These are phyloP conservation scores for Immersiporthe knoxdaviesiana DNA, from an alignment of 2,329 filamentous ascomycete genomes.

Conservation along the genomic window DNA sequence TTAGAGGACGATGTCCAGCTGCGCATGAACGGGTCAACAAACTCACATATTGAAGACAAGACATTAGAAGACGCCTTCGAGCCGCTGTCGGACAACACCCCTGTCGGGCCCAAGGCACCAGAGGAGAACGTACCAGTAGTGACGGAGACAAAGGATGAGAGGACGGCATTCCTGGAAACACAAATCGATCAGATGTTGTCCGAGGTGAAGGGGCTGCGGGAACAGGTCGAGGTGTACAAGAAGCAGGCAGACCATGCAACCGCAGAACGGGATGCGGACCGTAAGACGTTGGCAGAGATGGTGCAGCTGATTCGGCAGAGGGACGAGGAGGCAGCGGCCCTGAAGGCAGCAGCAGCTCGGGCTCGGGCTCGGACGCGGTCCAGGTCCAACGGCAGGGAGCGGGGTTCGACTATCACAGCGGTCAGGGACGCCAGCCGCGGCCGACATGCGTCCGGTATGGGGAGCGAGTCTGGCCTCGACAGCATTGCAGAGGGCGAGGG, in stretches of 20 bases:
- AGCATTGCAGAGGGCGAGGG: slow-evolving; percentile 35
- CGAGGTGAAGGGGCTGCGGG: slow-evolving; percentile 80
- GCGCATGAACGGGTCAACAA: slow-evolving; percentile 45
- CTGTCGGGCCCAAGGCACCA: not conserved
- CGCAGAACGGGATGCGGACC: slow-evolving; percentile 70
- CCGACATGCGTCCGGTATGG: slow-evolving; percentile 27
- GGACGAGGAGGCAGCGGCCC: slow-evolving; percentile 61
- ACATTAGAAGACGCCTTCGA: slow-evolving; percentile 53
- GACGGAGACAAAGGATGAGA: slow-evolving; percentile 19
- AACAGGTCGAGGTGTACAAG: slow-evolving; percentile 78
- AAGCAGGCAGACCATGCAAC: slow-evolving; percentile 81
- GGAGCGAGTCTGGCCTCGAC: slow-evolving; percentile 32
- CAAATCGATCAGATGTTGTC: slow-evolving; percentile 75
- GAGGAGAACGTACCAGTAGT: slow-evolving; percentile 39
- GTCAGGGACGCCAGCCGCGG: slow-evolving; percentile 29
- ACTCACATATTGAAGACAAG: slow-evolving; percentile 42
- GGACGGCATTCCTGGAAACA: slow-evolving; percentile 55
- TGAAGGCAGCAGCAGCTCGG: slow-evolving; percentile 26
- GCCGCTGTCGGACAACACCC: slow-evolving; percentile 42
- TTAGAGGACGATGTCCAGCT: slow-evolving; percentile 60
- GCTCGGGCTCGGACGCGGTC: slow-evolving; percentile 46
- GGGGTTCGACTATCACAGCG: slow-evolving; percentile 30
- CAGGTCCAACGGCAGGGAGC: slow-evolving; percentile 40
- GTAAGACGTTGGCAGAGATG: slow-evolving; percentile 84
- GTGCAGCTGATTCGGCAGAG: slow-evolving; percentile 73